Percentiles rank a stretch among this genome's conserved stretches.
phyloP scores from a whole-genome alignment of 257 asterid genomes.

The Schizonepeta tenuifolia region DNA sequence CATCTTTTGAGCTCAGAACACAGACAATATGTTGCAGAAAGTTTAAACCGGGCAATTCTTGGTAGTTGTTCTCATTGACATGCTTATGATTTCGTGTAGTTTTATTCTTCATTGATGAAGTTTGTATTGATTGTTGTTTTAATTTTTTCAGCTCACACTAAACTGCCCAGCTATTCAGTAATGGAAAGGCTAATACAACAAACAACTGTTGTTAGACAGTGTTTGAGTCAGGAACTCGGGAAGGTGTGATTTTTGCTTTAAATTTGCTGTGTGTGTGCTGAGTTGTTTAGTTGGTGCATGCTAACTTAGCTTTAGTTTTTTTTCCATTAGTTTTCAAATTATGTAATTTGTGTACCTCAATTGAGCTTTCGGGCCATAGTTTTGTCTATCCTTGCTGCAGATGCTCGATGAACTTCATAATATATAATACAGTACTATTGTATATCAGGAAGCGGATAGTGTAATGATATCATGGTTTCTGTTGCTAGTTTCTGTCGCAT shows the following conservation, averaged over 20 bases:
- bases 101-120: slow-evolving; percentile 3
- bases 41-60: slow-evolving; percentile 83
- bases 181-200: slow-evolving; percentile 88
- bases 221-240: slow-evolving; percentile 69
- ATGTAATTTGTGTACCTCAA: background rate
- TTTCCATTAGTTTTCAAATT: background rate
- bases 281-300: background rate
- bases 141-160: slow-evolving; percentile 60
- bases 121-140: slow-evolving; percentile 20
- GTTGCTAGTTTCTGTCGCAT: background rate
- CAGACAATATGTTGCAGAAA: slow-evolving; percentile 79
- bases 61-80: slow-evolving; percentile 45
- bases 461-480: background rate
- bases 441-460: too few species aligned
- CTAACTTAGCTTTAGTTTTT: background rate
- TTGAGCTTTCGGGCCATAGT: background rate
- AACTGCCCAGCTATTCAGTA: slow-evolving; percentile 72
- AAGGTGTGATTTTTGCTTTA: slow-evolving; percentile 63
- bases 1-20: slow-evolving; percentile 78
- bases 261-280: background rate
- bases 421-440: too few species aligned
- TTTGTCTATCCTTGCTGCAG: background rate
- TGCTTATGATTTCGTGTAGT: background rate
- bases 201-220: slow-evolving; percentile 71
- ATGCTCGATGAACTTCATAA: too few species aligned